Evolutionary conservation across 768 basidiomycete genomes (phyloP).

Genomic region (Candolleomyces efflorescens): DNA sequence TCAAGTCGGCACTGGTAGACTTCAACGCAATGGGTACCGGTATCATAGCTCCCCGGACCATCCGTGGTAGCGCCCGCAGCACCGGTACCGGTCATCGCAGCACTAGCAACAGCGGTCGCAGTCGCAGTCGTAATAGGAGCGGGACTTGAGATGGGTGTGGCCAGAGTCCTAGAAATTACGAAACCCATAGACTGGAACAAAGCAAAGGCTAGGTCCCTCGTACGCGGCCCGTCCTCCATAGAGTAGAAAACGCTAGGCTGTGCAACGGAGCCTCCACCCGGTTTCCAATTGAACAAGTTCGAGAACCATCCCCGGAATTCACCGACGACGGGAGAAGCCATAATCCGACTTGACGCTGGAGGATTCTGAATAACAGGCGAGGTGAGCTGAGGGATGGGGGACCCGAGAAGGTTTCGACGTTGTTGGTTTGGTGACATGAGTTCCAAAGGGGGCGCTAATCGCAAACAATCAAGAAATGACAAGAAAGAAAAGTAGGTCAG

Average conservation of each 20-base stretch:
- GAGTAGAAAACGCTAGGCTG: slow-evolving; percentile 50
- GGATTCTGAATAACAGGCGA: slow-evolving; percentile 17
- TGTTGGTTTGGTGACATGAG: slow-evolving; percentile 37
- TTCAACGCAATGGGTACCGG: too few relatives aligned
- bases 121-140: slow-evolving; percentile 15
- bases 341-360: slow-evolving; percentile 27
- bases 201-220: slow-evolving; percentile 58
- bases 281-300: slow-evolving; percentile 90
- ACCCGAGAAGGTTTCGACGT: slow-evolving; percentile 45
- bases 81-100: too few relatives aligned
- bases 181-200: slow-evolving; percentile 67
- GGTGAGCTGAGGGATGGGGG: slow-evolving; percentile 24
- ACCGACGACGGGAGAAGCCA: slow-evolving; percentile 69
- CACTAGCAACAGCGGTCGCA: neutral
- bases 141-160: slow-evolving; percentile 12
- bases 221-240: slow-evolving; percentile 48
- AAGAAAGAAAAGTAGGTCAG: slow-evolving; percentile 4
- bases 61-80: too few relatives aligned
- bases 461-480: too few relatives aligned
- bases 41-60: too few relatives aligned
- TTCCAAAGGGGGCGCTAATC: slow-evolving; percentile 54
- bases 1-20: slow-evolving; percentile 50
- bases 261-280: slow-evolving; percentile 39
- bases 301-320: slow-evolving; percentile 95
- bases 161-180: slow-evolving; percentile 34